These are phyloP conservation scores for Phytophthora megakarya DNA, from an alignment of 352 stramenopile species.

Conservation along the genomic window DNA sequence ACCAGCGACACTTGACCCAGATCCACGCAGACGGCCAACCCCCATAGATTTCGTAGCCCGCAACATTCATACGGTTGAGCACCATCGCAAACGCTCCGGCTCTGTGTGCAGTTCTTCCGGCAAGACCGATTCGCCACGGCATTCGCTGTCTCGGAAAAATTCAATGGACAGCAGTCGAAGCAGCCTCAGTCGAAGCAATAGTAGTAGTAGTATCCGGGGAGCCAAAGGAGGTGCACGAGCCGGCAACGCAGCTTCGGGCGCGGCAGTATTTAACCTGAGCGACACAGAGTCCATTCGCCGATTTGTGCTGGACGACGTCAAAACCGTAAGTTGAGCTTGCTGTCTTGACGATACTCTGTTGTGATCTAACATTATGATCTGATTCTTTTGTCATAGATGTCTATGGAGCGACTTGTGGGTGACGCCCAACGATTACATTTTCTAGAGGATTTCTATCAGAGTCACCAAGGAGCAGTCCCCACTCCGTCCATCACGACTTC, in stretches of 20 bases:
- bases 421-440: conserved; percentile 77
- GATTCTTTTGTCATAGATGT: conserved; percentile 51
- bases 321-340: conserved; percentile 44
- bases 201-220: conserved; percentile 28
- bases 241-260: conserved; percentile 10
- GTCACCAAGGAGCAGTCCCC: conserved; percentile 19
- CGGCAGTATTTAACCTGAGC: conserved; percentile 49
- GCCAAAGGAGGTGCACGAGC: conserved; percentile 23
- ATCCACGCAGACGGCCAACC: conserved; percentile 33
- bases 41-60: conserved; percentile 49
- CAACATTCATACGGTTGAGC: conserved; percentile 44
- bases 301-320: conserved; percentile 69
- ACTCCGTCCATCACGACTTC: conserved; percentile 19
- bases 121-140: conserved; percentile 34
- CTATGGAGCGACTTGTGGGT: conserved; percentile 77
- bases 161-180: conserved; percentile 34
- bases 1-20: conserved; percentile 13
- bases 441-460: conserved; percentile 66
- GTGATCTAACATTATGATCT: conserved; percentile 15
- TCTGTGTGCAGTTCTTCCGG: conserved; percentile 29
- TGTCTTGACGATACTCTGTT: background rate
- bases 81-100: conserved; percentile 41
- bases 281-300: conserved; percentile 71
- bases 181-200: conserved; percentile 29
- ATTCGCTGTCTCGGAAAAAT: conserved; percentile 38